Evolutionary conservation across 805 yeast species (phyloP), one percentile per base, ranked within the genome.

Genomic region (Starmerella khaoyaiensis): DNA sequence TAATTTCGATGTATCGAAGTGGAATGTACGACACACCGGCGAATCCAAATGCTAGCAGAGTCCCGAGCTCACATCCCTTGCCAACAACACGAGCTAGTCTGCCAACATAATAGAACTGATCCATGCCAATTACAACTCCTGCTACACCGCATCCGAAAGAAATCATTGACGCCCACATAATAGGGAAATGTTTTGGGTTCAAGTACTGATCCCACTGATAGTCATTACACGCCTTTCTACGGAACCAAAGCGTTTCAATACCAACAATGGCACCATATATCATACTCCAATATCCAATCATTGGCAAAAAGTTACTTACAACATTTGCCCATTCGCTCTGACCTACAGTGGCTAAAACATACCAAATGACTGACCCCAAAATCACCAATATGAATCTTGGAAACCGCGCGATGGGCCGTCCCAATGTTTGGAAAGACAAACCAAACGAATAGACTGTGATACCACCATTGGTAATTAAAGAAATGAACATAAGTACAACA

Each of bases 261-360:
- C 80, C 41, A 23, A 81, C 58, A 31, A 82, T 55, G n/a, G 71
- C 68, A 49, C 76, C 71, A 56, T 82, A 83, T 61, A 82, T 79
- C 40, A 86, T 72, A 39, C 80, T 71, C 94, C 94, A 82, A 59
- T 82, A 82, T 2, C 93, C 93, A 41, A 82, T 70, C 94, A 82
- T 82, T 8, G 94, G 94, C 50, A 82, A 62, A 58, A 82, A 82
- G 51, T 82, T 82, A 9, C 82, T 74, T 47, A 82, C 61, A 42
- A 83, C 80, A 3, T 72, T 65, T 39, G 81, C 65, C 54, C 83
- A 78, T 48, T 76, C 74, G 53, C 76, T 61, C 49, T 78, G 67
- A 9, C 94, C 94, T 17, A 71, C 86, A 41, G 81, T 59, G 1
- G 93, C 76, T 54, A 82, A 69, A 3, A 77, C 72, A 44, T 79